Evolutionary conservation across 2,329 filamentous ascomycete genomes (phyloP), one percentile per base, ranked within the genome.

Genomic region (Zasmidium citrigriseum): DNA sequence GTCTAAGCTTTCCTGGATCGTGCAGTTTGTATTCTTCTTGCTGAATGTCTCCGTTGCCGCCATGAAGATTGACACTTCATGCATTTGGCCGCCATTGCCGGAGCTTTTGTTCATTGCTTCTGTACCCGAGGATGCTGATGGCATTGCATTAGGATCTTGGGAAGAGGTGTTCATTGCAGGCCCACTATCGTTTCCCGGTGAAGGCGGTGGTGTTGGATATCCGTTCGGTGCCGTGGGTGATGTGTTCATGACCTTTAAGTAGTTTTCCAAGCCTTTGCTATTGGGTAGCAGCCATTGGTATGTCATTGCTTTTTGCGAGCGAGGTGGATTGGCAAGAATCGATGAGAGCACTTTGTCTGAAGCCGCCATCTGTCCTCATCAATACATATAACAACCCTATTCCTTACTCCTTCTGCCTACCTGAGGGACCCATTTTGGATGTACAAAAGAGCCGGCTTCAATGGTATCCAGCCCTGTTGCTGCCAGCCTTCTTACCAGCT

Each of bases 231-330:
- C 41, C 25, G 63, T 54, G 1, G 60, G 23, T 80, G 69, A 79
- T 63, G 67, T 76, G 72, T 63, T 77, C 75, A 78, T 88, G 70
- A 68, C 79, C 62, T 69, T 79, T 73, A 73, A 68, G 53, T 88
- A 89, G 67, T 86, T 86, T 49, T 86, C 80, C 16, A 93, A 76
- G 29, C 90, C 91, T 72, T 88, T 89, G 61, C 78, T 78, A 68
- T 96, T 96, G 29, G 91, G 91, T 0, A 89, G 86, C 3, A 96
- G 85, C 78, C 91, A 95, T 59, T 90, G 89, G 72, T 92, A 95
- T 24, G 86, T 87, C 52, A 93, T 81, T 1, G 80, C 76, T 52
- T 78, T 70, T 14, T 78, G 68, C 2, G 87, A 82, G 21, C 78
- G 70, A 7, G 86, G 82, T 16, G 83, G 82, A 34, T 79, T 76